Evolutionary conservation across 2,329 filamentous ascomycete genomes (phyloP), one percentile per base, ranked within the genome.

Genomic region (Proliferodiscus dingleyae): DNA sequence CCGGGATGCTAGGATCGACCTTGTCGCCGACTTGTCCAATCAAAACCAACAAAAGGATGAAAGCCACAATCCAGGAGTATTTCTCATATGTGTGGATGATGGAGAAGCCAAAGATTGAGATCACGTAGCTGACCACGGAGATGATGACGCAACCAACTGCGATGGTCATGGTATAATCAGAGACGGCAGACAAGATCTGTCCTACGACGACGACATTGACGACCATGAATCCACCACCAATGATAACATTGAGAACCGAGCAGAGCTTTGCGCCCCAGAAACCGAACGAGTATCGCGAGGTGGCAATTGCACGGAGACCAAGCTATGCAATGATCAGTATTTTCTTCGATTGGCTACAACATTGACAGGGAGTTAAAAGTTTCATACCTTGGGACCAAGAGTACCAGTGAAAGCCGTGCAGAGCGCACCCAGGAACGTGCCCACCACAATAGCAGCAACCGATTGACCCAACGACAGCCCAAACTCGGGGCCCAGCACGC

Each of bases 261-360:
- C 70, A 66, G 44, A 74, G 58, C 52, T 73, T 73, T 42, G 70
- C 70, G 13, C 71, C 70, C 49, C 65, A 74, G 66, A 71, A 73
- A n/a, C 71, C 71, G 47, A 74, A 71, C n/a, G 68, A 70, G 52
- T 70, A 72, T 40, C 71, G 62, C 39, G 67, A 66, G 23, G 69
- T 64, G 61, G 59, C 56, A 38, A 74, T 71, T 45, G 71, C 66
- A 38, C 71, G 64, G 18, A 74, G 58, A 45, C 61, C 60, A 29
- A 61, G 56, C 60, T 62, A 37, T 15, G 23, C 16, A 19, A 8
- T n/a, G 22, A 7, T 22, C n/a, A 45, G 28, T 38, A 18, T 37
- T 24, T 9, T n/a, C n/a, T n/a, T n/a, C 37, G 15, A 8, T 29
- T 33, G n/a, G 23, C 10, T 15, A 8, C 10, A 22, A 22, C 5